A percentile compares a stretch with the other conserved stretches of the same genome.
phyloP scores from a whole-genome alignment of 768 basidiomycete species.

The Tulasnella sp. region DNA sequence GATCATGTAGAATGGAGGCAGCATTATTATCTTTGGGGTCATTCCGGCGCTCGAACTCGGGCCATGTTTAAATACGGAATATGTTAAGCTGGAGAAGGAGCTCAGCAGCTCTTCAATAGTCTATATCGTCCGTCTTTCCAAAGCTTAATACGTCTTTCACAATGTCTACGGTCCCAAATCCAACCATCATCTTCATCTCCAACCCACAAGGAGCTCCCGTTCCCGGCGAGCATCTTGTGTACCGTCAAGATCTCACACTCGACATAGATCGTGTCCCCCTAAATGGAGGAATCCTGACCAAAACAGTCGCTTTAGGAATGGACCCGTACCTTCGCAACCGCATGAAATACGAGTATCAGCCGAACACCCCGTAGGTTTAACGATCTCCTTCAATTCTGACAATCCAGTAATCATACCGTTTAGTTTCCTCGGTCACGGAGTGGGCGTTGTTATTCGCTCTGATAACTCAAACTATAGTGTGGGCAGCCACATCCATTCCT shows the following conservation, averaged over 20 bases:
- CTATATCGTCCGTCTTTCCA: background rate
- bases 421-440: constrained; percentile 21
- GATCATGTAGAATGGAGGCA: too few species aligned
- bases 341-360: constrained; percentile 28
- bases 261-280: constrained; percentile 37
- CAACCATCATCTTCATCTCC: background rate
- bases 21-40: too few species aligned
- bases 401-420: constrained; percentile 22
- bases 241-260: constrained; percentile 33
- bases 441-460: constrained; percentile 37
- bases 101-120: background rate
- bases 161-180: background rate
- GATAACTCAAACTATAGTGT: constrained; percentile 26
- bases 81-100: too few species aligned
- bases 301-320: constrained; percentile 36
- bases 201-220: constrained; percentile 11
- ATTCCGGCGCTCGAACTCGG: too few species aligned
- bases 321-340: constrained; percentile 35
- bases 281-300: constrained; percentile 38
- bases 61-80: too few species aligned
- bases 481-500: constrained; percentile 35
- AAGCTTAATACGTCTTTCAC: background rate
- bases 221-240: constrained; percentile 33
- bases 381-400: background rate
- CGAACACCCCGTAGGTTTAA: constrained; percentile 23